Conservation (phyloP, 495 filamentous ascomycete genomes). For the Xylaria scruposa region DNA sequence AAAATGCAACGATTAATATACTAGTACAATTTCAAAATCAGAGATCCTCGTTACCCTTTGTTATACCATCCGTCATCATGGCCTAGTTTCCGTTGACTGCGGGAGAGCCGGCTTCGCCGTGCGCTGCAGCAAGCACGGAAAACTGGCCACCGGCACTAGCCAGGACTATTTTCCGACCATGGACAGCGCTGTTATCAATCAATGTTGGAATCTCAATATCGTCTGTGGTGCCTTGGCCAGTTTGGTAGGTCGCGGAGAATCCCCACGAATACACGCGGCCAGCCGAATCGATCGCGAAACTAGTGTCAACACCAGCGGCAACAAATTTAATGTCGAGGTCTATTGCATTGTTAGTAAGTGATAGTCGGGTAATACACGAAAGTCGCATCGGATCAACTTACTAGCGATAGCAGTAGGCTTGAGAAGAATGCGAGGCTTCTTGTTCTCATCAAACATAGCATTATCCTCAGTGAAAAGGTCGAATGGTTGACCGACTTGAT, state of each 20-base stretch:
- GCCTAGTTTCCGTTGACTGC: constrained; percentile 14
- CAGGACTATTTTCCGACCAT: constrained; percentile 57
- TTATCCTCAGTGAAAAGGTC: constrained; percentile 58
- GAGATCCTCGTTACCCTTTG: background rate
- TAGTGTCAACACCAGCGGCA: constrained; percentile 61
- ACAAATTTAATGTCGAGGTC: constrained; percentile 42
- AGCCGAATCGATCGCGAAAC: constrained; percentile 59
- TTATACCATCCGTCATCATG: background rate
- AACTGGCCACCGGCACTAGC: constrained; percentile 71
- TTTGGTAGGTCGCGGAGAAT: constrained; percentile 69
- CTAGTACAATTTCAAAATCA: constrained; percentile 8
- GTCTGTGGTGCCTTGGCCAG: constrained; percentile 62
- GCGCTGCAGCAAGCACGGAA: constrained; percentile 55
- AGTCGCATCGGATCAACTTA: constrained; percentile 25
- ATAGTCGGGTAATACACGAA: background rate
- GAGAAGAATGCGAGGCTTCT: constrained; percentile 62
- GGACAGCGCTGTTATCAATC: constrained; percentile 65
- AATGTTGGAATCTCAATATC: constrained; percentile 61
- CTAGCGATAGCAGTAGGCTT: constrained; percentile 56
- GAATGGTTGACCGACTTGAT: constrained; percentile 60
- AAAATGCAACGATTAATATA: constrained; percentile 21
- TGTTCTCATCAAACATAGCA: constrained; percentile 61
- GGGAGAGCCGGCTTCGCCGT: constrained; percentile 5
- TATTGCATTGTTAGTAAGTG: constrained; percentile 28
- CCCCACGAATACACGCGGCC: constrained; percentile 73